These are phyloP conservation scores for Tagetes erecta DNA, from an alignment of 129 eudicot species.

Conservation along the genomic window DNA sequence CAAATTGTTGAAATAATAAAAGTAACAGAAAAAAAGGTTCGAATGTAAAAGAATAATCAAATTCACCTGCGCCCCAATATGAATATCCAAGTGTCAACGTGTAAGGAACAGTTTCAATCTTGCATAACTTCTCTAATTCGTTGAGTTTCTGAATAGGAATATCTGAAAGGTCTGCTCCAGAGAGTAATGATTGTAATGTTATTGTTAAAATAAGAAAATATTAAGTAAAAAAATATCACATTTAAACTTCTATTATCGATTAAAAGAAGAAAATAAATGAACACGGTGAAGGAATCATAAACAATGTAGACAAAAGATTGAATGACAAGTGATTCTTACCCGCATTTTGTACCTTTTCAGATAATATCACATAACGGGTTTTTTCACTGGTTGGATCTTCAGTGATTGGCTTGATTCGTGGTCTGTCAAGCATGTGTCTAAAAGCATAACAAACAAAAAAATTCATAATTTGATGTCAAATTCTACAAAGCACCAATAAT, in stretches of 20 bases:
- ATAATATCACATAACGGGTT: constrained; percentile 72
- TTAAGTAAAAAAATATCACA: background rate
- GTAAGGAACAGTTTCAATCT: constrained; percentile 80
- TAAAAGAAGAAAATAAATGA: background rate
- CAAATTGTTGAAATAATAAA: background rate
- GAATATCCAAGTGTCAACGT: constrained; percentile 92
- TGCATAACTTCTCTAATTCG: constrained; percentile 60
- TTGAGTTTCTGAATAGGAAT: constrained; percentile 71
- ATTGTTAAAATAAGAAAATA: background rate
- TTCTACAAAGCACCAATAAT: background rate
- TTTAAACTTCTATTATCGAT: background rate
- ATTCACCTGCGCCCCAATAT: constrained; percentile 93
- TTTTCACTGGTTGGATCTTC: constrained; percentile 80
- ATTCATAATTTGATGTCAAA: constrained; percentile 6
- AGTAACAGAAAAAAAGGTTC: background rate
- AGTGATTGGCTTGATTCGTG: constrained; percentile 82
- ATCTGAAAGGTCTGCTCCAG: constrained; percentile 70
- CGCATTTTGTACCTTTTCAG: constrained; percentile 65
- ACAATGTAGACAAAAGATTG: background rate
- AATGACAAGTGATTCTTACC: constrained; percentile 42
- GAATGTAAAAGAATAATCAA: background rate
- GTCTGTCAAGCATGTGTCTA: constrained; percentile 81
- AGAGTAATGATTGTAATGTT: background rate
- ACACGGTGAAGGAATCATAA: background rate
- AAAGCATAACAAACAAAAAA: constrained; percentile 22